phyloP scores from a whole-genome alignment of 176 grass and related monocot species.

The Bromus sterilis region DNA sequence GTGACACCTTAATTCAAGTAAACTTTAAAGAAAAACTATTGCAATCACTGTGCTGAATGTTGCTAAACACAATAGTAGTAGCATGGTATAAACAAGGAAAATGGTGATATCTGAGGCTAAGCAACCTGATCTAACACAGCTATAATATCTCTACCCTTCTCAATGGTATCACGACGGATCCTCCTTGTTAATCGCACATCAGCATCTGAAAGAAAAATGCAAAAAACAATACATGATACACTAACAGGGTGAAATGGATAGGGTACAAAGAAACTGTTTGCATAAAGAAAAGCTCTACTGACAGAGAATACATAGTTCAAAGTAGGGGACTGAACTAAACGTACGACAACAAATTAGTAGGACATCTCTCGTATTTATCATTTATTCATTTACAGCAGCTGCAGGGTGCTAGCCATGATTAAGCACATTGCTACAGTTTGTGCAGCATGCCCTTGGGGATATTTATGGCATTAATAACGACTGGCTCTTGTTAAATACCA shows the following conservation, averaged over 20 bases:
- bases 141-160: constrained; percentile 92
- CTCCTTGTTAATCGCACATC: constrained; percentile 11
- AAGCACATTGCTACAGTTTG: neutral
- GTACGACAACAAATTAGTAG: neutral
- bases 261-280: neutral
- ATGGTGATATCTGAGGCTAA: neutral
- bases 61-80: neutral
- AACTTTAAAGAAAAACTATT: neutral
- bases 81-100: neutral
- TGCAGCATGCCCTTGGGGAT: neutral
- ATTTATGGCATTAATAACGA: neutral
- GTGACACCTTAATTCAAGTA: neutral
- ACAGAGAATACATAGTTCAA: neutral
- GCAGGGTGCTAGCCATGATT: neutral
- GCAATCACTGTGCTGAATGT: neutral
- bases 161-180: constrained; percentile 50
- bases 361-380: neutral
- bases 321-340: neutral
- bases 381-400: neutral
- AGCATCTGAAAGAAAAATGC: constrained; percentile 42
- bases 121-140: constrained; percentile 89
- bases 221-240: constrained; percentile 16
- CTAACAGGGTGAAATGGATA: neutral
- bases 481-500: neutral
- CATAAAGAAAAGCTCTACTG: neutral